phyloP scores from a whole-genome alignment of 2,329 filamentous ascomycete species.

The Diplodia corticola region DNA sequence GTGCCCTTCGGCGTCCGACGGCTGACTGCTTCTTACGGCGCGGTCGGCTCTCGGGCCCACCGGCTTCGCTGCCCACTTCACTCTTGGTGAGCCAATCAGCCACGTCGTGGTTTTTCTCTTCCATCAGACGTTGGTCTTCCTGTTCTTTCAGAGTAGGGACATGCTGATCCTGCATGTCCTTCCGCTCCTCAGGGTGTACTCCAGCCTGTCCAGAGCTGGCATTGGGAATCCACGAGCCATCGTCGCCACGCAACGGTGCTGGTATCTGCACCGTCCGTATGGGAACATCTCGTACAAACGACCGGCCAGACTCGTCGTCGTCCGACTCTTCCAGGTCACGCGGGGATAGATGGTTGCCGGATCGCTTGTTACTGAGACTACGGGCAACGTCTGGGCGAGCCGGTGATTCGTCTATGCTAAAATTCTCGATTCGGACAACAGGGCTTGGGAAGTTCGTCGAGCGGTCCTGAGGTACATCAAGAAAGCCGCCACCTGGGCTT shows the following conservation, averaged over 20 bases:
- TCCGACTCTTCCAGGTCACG: conserved; percentile 38
- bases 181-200: conserved; percentile 49
- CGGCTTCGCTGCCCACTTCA: conserved; percentile 27
- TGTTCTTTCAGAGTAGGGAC: conserved; percentile 55
- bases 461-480: conserved; percentile 33
- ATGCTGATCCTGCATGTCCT: conserved; percentile 41
- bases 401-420: conserved; percentile 38
- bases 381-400: conserved; percentile 37
- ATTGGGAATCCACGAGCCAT: conserved; percentile 50
- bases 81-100: conserved; percentile 52
- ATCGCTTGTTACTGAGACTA: conserved; percentile 38
- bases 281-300: conserved; percentile 2
- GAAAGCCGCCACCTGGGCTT: conserved; percentile 35
- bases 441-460: conserved; percentile 39
- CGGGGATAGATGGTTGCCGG: conserved; percentile 41
- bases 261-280: background rate
- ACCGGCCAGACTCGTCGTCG: conserved; percentile 30
- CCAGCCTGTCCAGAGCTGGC: conserved; percentile 45
- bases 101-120: conserved; percentile 56
- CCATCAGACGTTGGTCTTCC: conserved; percentile 46
- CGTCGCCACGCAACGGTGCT: conserved; percentile 39
- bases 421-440: conserved; percentile 42
- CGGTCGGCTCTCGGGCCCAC: background rate
- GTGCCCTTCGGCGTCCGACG: conserved; percentile 45
- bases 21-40: conserved; percentile 34